A percentile compares a stretch with the other conserved stretches of the same genome.
Evolutionary conservation across 2,329 filamentous ascomycete species (phyloP).

Genomic region (Falciphora oryzae): DNA sequence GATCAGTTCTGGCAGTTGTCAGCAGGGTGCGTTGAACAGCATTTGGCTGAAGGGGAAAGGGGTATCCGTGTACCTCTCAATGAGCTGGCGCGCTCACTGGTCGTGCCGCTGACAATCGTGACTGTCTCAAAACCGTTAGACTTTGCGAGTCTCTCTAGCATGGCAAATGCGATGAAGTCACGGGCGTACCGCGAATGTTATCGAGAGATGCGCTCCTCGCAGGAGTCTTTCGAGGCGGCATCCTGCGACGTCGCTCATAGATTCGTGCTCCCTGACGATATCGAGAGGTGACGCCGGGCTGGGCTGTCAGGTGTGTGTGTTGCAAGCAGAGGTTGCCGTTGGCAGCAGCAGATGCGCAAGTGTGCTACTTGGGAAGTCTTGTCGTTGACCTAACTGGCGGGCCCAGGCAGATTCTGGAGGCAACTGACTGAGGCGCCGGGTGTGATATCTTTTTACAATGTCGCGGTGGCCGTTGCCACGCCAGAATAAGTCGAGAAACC

Average conservation of each 20-base stretch:
- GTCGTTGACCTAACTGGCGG: background rate
- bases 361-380: too few species aligned
- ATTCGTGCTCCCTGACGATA: background rate
- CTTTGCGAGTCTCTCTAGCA: background rate
- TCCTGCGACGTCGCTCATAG: background rate
- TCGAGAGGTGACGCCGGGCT: background rate
- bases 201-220: slow-evolving; percentile 2
- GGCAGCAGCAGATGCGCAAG: background rate
- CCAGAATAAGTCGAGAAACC: background rate
- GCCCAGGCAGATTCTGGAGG: background rate
- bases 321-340: background rate
- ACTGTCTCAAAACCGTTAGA: slow-evolving; percentile 10
- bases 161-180: background rate
- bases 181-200: slow-evolving; percentile 4
- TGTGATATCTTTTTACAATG: background rate
- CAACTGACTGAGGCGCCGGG: background rate
- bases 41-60: background rate
- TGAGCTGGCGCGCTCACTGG: slow-evolving; percentile 16
- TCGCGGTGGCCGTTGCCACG: background rate
- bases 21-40: background rate
- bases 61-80: slow-evolving; percentile 15
- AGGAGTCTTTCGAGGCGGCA: slow-evolving; percentile 7
- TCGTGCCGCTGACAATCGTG: slow-evolving; percentile 15
- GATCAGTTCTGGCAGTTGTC: slow-evolving; percentile 3
- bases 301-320: background rate